A percentile compares a stretch with the other conserved stretches of the same genome.
phyloP scores from a whole-genome alignment of 176 grass and related monocot species.

The Phoenix dactylifera region DNA sequence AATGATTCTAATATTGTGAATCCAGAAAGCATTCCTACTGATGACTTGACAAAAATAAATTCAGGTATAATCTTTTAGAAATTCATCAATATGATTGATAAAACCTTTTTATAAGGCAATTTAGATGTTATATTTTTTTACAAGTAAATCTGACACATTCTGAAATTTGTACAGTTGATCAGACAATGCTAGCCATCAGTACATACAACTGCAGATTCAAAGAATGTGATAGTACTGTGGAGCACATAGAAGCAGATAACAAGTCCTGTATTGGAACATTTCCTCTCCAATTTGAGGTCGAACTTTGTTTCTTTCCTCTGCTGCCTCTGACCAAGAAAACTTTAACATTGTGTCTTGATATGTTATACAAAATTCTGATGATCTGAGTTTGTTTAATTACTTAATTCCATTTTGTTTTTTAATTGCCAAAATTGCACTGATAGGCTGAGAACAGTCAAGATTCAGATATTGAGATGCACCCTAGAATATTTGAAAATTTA shows the following conservation, averaged over 20 bases:
- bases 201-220: constrained; percentile 4
- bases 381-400: no score
- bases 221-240: constrained; percentile 13
- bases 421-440: constrained; percentile 9
- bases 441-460: constrained; percentile 12
- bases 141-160: no score
- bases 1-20: constrained; percentile 22
- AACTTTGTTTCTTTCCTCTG: not conserved
- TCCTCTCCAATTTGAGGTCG: constrained; percentile 56
- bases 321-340: no score
- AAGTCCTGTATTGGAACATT: constrained; percentile 48
- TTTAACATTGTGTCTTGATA: no score
- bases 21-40: constrained; percentile 4
- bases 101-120: no score
- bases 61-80: constrained; percentile 28
- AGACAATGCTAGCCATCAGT: constrained; percentile 20
- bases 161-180: constrained; percentile 14
- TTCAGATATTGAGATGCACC: constrained; percentile 12
- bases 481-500: constrained; percentile 9
- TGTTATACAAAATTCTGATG: no score
- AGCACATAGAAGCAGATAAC: constrained; percentile 14
- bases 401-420: constrained; percentile 2
- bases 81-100: no score
- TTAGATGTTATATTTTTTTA: no score
- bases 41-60: not conserved